Percentiles rank a stretch among this genome's conserved stretches.
These are phyloP conservation scores for Furcasterigmium furcatum DNA, from an alignment of 2,329 filamentous ascomycete species.

Conservation along the genomic window DNA sequence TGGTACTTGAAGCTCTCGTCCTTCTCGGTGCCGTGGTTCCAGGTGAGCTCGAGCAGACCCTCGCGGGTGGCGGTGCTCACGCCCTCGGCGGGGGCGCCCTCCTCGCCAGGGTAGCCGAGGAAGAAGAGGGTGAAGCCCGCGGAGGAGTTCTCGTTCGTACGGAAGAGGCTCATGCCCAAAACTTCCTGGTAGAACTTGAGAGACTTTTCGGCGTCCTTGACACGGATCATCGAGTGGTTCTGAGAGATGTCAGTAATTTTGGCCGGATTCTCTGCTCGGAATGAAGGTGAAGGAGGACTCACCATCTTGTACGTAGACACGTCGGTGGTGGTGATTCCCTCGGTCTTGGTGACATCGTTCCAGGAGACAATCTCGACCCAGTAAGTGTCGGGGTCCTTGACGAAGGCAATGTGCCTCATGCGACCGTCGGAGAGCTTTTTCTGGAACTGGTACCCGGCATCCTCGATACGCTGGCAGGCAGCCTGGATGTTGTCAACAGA, in stretches of 20 bases:
- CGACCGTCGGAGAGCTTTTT: constrained; percentile 89
- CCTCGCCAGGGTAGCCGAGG: constrained; percentile 69
- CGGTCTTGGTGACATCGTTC: constrained; percentile 68
- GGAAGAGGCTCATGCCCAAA: constrained; percentile 82
- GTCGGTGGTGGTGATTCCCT: constrained; percentile 70
- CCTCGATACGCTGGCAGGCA: constrained; percentile 84
- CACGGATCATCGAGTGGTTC: constrained; percentile 93
- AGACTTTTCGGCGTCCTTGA: constrained; percentile 76
- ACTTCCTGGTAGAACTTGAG: constrained; percentile 81
- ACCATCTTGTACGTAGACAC: constrained; percentile 70
- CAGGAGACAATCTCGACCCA: constrained; percentile 83
- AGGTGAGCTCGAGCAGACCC: constrained; percentile 86
- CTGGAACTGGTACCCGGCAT: constrained; percentile 89
- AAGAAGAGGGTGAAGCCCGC: constrained; percentile 90
- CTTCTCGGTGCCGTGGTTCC: constrained; percentile 81
- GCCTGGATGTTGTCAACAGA: constrained; percentile 81
- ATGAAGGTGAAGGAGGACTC: too few relatives aligned
- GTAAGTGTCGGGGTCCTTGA: constrained; percentile 81
- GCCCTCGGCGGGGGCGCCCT: constrained; percentile 48
- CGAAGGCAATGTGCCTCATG: constrained; percentile 88
- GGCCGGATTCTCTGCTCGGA: too few relatives aligned
- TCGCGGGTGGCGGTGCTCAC: constrained; percentile 66
- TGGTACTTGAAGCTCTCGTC: constrained; percentile 84
- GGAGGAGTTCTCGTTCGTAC: constrained; percentile 66
- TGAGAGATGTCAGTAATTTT: constrained; percentile 26